Conservation (phyloP, 768 basidiomycete genomes). For the Gymnopilus dilepis region DNA sequence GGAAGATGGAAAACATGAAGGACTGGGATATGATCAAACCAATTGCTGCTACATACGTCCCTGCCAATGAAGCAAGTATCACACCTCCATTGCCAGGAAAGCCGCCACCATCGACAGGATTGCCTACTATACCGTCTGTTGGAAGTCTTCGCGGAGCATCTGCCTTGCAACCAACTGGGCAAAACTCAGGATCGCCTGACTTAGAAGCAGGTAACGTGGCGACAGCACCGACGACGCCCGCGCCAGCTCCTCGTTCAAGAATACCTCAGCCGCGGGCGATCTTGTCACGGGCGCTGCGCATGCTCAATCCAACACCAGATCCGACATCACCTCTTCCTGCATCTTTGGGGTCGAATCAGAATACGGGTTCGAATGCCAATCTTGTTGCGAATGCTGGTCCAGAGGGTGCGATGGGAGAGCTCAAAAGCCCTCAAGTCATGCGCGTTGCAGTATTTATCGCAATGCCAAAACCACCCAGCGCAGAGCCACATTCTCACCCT, state of each 20-base stretch:
- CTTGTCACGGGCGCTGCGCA: conserved; percentile 16
- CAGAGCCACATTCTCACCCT: neutral
- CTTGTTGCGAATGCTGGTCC: neutral
- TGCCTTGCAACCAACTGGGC: neutral
- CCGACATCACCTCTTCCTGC: conserved; percentile 25
- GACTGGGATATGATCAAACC: conserved; percentile 43
- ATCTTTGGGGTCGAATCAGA: conserved; percentile 5
- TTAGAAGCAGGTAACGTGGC: neutral
- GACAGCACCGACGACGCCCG: neutral
- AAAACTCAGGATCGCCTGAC: neutral
- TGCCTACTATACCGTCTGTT: conserved; percentile 12
- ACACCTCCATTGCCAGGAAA: neutral
- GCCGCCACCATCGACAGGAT: neutral
- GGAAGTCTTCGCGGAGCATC: conserved; percentile 11
- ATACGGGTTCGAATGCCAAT: conserved; percentile 14
- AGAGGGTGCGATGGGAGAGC: conserved; percentile 15
- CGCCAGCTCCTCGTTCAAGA: neutral
- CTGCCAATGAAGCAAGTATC: conserved; percentile 7
- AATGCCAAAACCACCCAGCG: conserved; percentile 33
- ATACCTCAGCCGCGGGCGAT: conserved; percentile 14
- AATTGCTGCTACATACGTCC: conserved; percentile 35
- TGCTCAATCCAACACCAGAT: conserved; percentile 28
- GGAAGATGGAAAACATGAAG: conserved; percentile 21
- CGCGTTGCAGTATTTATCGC: conserved; percentile 40
- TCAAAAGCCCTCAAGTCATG: conserved; percentile 23